phyloP scores from a whole-genome alignment of 257 asterid species.

The Mentha longifolia region DNA sequence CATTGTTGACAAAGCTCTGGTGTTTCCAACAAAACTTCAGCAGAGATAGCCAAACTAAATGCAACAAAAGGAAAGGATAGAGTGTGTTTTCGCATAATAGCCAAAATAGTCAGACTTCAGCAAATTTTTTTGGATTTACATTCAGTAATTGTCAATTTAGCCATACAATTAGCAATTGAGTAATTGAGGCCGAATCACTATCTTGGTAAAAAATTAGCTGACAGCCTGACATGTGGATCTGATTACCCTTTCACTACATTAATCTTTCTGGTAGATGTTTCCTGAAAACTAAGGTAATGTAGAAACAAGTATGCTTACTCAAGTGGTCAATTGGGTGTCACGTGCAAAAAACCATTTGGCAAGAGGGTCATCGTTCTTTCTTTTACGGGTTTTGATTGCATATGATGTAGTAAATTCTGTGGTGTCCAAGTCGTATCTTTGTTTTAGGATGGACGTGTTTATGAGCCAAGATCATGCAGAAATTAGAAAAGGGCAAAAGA shows the following conservation, averaged over 20 bases:
- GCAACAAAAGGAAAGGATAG: neutral
- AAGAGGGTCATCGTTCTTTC: neutral
- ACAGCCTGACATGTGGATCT: neutral
- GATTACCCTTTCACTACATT: slow-evolving; percentile 27
- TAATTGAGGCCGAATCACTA: neutral
- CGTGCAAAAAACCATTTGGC: neutral
- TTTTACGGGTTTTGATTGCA: slow-evolving; percentile 43
- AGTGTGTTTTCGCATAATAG: neutral
- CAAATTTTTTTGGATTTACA: neutral
- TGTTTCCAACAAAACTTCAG: slow-evolving; percentile 19
- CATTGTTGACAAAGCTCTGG: slow-evolving; percentile 28
- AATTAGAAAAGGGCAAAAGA: slow-evolving; percentile 44
- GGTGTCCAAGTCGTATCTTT: slow-evolving; percentile 30
- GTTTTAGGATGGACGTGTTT: slow-evolving; percentile 39
- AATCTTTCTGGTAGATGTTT: slow-evolving; percentile 70
- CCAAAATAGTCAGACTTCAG: neutral
- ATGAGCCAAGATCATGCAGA: slow-evolving; percentile 38
- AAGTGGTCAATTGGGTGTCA: neutral
- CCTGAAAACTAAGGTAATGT: slow-evolving; percentile 58
- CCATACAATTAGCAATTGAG: slow-evolving; percentile 1
- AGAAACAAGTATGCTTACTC: neutral
- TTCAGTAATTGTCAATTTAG: neutral
- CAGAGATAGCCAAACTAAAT: slow-evolving; percentile 9
- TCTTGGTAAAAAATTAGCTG: too few species aligned
- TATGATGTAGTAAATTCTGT: slow-evolving; percentile 49